Conservation (phyloP, 352 stramenopile species). For the Thraustotheca clavata region DNA sequence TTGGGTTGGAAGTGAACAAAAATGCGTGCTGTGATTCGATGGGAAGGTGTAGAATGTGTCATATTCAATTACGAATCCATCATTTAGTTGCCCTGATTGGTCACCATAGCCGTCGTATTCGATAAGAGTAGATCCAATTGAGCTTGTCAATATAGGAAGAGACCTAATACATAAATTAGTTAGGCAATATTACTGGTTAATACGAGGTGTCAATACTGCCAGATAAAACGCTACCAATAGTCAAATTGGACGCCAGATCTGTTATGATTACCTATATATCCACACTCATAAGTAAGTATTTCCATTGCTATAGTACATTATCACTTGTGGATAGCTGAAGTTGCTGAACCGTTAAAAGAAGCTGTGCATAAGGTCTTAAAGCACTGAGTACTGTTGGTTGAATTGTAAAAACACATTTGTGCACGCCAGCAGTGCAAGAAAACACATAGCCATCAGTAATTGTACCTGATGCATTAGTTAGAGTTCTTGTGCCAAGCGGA, state of each 20-base stretch:
- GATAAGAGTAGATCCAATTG: no score
- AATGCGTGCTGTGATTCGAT: not conserved
- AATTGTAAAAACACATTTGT: not conserved
- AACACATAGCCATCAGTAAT: not conserved
- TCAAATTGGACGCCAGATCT: no score
- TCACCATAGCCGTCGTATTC: constrained; percentile 5
- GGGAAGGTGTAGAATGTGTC: not conserved
- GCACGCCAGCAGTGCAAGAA: not conserved
- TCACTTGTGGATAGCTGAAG: not conserved
- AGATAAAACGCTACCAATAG: not conserved
- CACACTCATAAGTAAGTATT: no score
- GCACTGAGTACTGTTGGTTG: not conserved
- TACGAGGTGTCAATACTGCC: not conserved
- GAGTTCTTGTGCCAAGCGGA: not conserved
- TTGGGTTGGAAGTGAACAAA: not conserved
- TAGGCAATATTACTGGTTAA: no score
- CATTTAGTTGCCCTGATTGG: not conserved
- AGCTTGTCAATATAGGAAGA: no score
- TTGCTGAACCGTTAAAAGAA: not conserved
- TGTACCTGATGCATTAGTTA: not conserved
- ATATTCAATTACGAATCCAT: constrained; percentile 16
- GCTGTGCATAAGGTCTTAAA: not conserved
- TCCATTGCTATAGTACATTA: not conserved
- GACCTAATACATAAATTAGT: no score
- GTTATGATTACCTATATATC: no score